Base-by-base conservation (phyloP, 331 rosid species). In the Prunus yedoensis region DNA sequence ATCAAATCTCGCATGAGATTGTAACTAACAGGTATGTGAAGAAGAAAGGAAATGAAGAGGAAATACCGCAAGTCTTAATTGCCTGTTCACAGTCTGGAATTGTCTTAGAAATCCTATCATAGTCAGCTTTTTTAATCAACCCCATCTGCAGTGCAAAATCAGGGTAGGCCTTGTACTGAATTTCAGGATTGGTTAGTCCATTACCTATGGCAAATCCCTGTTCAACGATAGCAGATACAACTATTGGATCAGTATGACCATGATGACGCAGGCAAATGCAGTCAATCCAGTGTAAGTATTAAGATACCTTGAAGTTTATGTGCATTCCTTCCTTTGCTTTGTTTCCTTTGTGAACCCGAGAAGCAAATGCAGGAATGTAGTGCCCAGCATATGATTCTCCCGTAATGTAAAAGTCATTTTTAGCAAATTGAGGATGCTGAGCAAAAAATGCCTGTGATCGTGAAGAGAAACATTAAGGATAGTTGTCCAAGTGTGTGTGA, bases 311-410 rank as follows among this genome's bases (percentile, higher is more conserved):
- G 17, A 95, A 86, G 82, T 95, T 95, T 32, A 95, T 88, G 61
- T 82, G 89, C 70, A 78, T 79, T 70, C 99, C 98, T 80, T 92
- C 84, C 70, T 88, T 89, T 27, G 86, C 96, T 79, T 85, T 95
- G 87, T 95, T 95, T 84, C 94, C 98, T 79, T 83, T 80, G 76
- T 92, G 89, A 78, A 95, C 88, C 63, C 97, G 88, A 30, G 94
- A 77, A 57, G 98, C 99, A 71, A 95, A 79, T 52, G 98, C 98
- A 8, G 99, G 99, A 85, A 95, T 85, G 81, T 90, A 95, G 82
- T 95, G 99, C 50, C 99, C 99, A 2, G 99, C 99, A 20, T 92
- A 95, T 11, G 99, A 95, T 74, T 95, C 99, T 78, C 99, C 99
- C 5, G 98, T 88, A 6, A 95, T 89, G 75, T 86, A 95, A 47